Percentiles rank a stretch among this genome's conserved stretches.
Conservation (phyloP, 2,329 filamentous ascomycete genomes). For the Fusarium guadeloupense region DNA sequence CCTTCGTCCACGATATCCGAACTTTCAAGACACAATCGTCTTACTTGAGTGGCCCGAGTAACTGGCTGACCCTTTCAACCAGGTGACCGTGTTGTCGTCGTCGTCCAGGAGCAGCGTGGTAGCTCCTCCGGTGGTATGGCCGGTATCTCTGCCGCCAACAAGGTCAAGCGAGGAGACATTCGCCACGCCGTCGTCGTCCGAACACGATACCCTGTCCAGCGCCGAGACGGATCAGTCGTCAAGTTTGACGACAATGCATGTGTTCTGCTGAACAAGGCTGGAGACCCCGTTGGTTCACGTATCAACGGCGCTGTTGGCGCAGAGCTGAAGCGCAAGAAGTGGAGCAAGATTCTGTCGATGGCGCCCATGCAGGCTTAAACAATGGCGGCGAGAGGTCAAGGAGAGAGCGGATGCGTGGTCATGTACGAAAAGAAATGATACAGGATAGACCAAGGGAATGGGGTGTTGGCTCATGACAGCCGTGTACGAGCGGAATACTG, state of each 20-base stretch:
- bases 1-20: background rate
- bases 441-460: slow-evolving; percentile 7
- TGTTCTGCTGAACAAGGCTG: slow-evolving; percentile 95
- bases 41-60: too few relatives aligned
- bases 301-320: slow-evolving; percentile 91
- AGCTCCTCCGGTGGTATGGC: slow-evolving; percentile 76
- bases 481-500: slow-evolving; percentile 44
- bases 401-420: background rate
- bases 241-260: slow-evolving; percentile 98
- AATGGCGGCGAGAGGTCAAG: background rate
- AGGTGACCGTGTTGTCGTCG: slow-evolving; percentile 97
- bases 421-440: slow-evolving; percentile 31
- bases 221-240: slow-evolving; percentile 88
- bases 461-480: slow-evolving; percentile 5
- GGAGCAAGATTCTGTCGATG: slow-evolving; percentile 98
- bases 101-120: slow-evolving; percentile 95
- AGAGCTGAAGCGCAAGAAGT: slow-evolving; percentile 90
- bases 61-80: background rate
- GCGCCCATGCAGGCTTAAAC: slow-evolving; percentile 74
- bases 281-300: slow-evolving; percentile 92
- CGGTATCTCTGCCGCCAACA: slow-evolving; percentile 79
- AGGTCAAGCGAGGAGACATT: slow-evolving; percentile 96
- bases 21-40: background rate
- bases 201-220: slow-evolving; percentile 85
- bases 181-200: slow-evolving; percentile 95